Percentiles rank a stretch among this genome's conserved stretches.
Evolutionary conservation across 768 basidiomycete genomes (phyloP).

Genomic region (Russula abietina): DNA sequence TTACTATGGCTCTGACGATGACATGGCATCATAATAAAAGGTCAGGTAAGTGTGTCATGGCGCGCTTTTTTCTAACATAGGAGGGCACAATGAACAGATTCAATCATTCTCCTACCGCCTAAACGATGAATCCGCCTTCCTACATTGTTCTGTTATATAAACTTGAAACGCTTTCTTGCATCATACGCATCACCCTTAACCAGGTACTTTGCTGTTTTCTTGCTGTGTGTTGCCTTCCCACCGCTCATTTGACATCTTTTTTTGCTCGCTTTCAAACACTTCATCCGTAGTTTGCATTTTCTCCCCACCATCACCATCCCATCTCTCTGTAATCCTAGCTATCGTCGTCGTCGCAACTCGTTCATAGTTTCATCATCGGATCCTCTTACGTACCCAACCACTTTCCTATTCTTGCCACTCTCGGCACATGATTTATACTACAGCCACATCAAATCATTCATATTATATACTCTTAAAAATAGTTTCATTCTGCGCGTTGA

Average conservation of each 20-base stretch:
- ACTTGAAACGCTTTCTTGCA: neutral
- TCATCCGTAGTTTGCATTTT: neutral
- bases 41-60: conserved; percentile 14
- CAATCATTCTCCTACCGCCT: neutral
- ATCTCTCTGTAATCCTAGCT: conserved; percentile 2
- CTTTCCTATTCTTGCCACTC: neutral
- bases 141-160: neutral
- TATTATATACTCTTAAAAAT: conserved; percentile 1
- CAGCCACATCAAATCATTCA: conserved; percentile 1
- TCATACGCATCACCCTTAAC: neutral
- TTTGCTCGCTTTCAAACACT: neutral
- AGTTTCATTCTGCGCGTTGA: neutral
- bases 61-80: neutral
- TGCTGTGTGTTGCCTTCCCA: neutral
- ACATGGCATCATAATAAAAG: conserved; percentile 6
- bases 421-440: conserved; percentile 2
- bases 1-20: conserved; percentile 24
- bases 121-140: neutral
- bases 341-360: neutral
- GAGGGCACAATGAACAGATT: neutral
- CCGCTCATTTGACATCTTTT: neutral
- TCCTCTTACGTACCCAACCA: neutral
- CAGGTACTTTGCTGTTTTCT: conserved; percentile 11
- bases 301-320: neutral
- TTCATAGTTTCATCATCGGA: neutral